Conservation (phyloP, 2,329 filamentous ascomycete genomes). For the Pseudophaeomoniella oleicola region DNA sequence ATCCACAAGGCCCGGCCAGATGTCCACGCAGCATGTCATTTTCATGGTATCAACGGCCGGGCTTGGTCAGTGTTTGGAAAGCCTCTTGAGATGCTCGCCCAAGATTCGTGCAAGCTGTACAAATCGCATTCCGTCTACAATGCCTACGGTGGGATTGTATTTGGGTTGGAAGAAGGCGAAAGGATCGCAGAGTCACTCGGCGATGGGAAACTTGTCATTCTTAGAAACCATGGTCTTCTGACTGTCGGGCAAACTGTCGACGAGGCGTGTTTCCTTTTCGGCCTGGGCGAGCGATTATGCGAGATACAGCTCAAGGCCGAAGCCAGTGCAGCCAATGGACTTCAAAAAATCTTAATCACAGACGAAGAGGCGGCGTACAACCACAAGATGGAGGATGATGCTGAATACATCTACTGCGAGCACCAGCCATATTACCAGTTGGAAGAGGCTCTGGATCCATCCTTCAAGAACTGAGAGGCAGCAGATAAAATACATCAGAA, state of each 20-base stretch:
- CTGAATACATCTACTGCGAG: slow-evolving; percentile 13
- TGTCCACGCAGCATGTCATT: slow-evolving; percentile 54
- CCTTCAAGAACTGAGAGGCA: not conserved
- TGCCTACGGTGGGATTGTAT: slow-evolving; percentile 49
- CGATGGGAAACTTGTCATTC: slow-evolving; percentile 44
- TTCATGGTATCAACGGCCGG: slow-evolving; percentile 50
- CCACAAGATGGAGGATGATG: slow-evolving; percentile 13
- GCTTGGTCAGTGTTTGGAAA: slow-evolving; percentile 53
- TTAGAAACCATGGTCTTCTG: slow-evolving; percentile 59
- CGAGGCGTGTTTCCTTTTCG: slow-evolving; percentile 58
- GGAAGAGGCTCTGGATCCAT: slow-evolving; percentile 10
- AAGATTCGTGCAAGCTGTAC: slow-evolving; percentile 17
- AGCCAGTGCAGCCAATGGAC: slow-evolving; percentile 43
- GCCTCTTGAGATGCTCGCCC: slow-evolving; percentile 54
- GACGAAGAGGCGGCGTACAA: slow-evolving; percentile 22
- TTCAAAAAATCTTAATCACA: slow-evolving; percentile 38
- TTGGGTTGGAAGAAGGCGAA: slow-evolving; percentile 48
- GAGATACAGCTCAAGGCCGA: slow-evolving; percentile 54
- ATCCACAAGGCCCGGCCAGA: slow-evolving; percentile 52
- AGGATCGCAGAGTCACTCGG: slow-evolving; percentile 51
- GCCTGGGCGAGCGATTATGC: slow-evolving; percentile 53
- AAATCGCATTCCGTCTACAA: slow-evolving; percentile 51
- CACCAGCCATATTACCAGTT: slow-evolving; percentile 15
- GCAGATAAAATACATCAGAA: no score
- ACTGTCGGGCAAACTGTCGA: slow-evolving; percentile 60